Evolutionary conservation across 257 asterid species (phyloP), one percentile per base, ranked within the genome.

Genomic region (Penstemon barbatus): DNA sequence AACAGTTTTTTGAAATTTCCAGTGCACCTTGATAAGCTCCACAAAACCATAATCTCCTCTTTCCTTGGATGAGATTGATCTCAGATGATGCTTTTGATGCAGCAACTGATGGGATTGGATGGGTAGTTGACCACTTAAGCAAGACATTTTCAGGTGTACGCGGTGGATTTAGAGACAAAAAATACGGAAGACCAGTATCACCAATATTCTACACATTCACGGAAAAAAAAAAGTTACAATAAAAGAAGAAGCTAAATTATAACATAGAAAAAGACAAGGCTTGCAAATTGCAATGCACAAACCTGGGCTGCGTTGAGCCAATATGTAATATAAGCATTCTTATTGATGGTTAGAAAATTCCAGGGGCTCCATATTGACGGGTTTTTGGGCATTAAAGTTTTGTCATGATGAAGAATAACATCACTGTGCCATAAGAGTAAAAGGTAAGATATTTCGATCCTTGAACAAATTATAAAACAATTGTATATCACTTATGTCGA

Each of bases 81-180:
- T 84, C 84, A 57, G 80, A 69, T 6, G 95, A 84, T 52, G 99
- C 97, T 81, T 79, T 94, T 15, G 89, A 70, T 68, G 99, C 96
- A 62, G 96, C 91, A 55, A 94, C 99, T 0, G 97, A 90, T 68
- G 97, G 97, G 56, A 94, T 84, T 8, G 97, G 97, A 52, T 94
- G 99, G 40, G 97, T 90, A 0, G 97, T 91, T 10, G 87, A 70
- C 99, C 99, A 94, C 76, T 84, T 83, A 18, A 94, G 87, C 71
- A 87, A 68, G 0, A 87, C 79, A 44, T 87, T 70, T 8, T 87
- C 77, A 0, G 99, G 99, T 3, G 78, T 70, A 13, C 65, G 72
- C 51, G 97, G 89, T 15, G 99, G 97, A 80, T 94, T 94, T 5
- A 94, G 90, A 3, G 97, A 91, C 33, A 89, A 92, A 7, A 91